Evolutionary conservation across 441 rosid genomes (phyloP), one percentile per base, ranked within the genome.

Genomic region (Gossypium gossypioides): DNA sequence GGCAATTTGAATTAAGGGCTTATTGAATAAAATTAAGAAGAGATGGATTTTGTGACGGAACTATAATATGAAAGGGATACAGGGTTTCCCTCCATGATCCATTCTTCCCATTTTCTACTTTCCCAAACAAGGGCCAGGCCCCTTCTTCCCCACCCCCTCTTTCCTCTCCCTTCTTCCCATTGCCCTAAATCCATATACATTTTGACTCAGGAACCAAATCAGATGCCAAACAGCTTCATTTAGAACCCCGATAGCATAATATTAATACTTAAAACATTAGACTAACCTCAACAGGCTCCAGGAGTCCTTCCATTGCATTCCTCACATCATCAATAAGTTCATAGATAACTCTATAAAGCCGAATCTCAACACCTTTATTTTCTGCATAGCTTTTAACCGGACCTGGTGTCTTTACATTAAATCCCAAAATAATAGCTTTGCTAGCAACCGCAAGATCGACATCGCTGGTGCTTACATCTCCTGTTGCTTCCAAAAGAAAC

Each of bases 271-370:
- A 50, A 65, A 15, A 67, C 71, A 50, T 61, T 58, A 71, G 63
- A 84, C 81, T 79, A 60, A 95, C 99, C 99, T 95, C 93, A 75
- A 87, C 84, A 69, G 88, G 82, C 65, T 95, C 96, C 4, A 95
- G 91, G 75, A 92, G 96, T 79, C 99, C 99, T 85, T 95, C 97
- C 99, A 92, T 95, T 34, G 97, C 99, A 55, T 87, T 88, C 69
- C 99, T 87, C 48, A 91, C 84, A 67, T 95, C 99, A 72, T 95
- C 91, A 74, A 95, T 85, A 68, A 95, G 97, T 61, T 95, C 99
- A 77, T 95, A 95, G 77, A 95, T 95, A 72, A 95, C 92, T 80
- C 76, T 88, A 65, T 95, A 95, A n/a, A 86, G 80, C 71, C 96
- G 89, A 84, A 95, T 88, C 86, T 95, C 99, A 72, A 95, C 97